Percentiles rank a stretch among this genome's conserved stretches.
These are phyloP conservation scores for Leonotis leonurus DNA, from an alignment of 257 asterid species.

Conservation along the genomic window DNA sequence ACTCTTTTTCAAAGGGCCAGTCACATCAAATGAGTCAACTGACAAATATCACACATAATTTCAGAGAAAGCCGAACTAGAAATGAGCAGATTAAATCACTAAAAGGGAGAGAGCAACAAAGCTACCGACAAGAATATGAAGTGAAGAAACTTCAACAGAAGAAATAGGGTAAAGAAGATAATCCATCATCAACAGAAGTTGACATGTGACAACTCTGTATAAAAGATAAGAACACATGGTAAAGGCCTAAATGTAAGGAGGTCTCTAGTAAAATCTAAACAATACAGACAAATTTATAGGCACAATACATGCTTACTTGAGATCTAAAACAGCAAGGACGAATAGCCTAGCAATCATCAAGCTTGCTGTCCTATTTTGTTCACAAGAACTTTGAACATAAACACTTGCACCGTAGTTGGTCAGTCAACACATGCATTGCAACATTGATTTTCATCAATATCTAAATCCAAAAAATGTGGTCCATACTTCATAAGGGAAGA, in stretches of 20 bases:
- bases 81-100: neutral
- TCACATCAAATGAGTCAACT: slow-evolving; percentile 11
- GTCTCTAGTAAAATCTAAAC: neutral
- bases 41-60: neutral
- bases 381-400: slow-evolving; percentile 4
- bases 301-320: neutral
- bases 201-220: slow-evolving; percentile 21
- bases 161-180: slow-evolving; percentile 4
- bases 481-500: slow-evolving; percentile 22
- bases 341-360: slow-evolving; percentile 5
- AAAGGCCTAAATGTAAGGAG: neutral
- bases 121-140: slow-evolving; percentile 3
- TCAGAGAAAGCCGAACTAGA: neutral
- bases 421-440: slow-evolving; percentile 11
- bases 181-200: slow-evolving; percentile 12
- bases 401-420: neutral
- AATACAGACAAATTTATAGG: neutral
- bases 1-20: slow-evolving; percentile 7
- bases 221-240: slow-evolving; percentile 5
- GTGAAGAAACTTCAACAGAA: neutral
- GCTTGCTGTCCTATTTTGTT: slow-evolving; percentile 4
- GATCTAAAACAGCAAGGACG: neutral
- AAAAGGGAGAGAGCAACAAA: neutral
- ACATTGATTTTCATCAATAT: slow-evolving; percentile 1
- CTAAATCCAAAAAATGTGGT: slow-evolving; percentile 22